phyloP scores from a whole-genome alignment of 495 filamentous ascomycete genomes.

The Hyaloscypha bicolor region DNA sequence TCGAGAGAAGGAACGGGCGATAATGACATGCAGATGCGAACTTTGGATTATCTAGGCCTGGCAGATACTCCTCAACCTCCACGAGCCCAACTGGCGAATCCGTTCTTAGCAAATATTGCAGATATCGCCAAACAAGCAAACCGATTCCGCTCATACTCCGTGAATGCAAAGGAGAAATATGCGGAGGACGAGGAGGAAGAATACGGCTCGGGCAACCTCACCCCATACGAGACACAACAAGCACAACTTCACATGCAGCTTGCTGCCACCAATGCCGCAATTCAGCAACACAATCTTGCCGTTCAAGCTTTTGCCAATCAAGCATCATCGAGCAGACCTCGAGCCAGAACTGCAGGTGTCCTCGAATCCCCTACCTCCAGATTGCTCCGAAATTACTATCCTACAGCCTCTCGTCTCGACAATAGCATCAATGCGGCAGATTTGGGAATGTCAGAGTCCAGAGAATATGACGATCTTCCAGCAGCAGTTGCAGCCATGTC shows the following conservation, averaged over 20 bases:
- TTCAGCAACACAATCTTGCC: slow-evolving; percentile 89
- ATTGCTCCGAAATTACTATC: slow-evolving; percentile 74
- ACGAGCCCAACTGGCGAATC: slow-evolving; percentile 69
- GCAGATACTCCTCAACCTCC: slow-evolving; percentile 90
- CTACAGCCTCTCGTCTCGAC: slow-evolving; percentile 80
- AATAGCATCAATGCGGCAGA: slow-evolving; percentile 82
- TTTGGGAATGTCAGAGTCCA: slow-evolving; percentile 68
- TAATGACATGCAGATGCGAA: slow-evolving; percentile 83
- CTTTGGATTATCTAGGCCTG: slow-evolving; percentile 92
- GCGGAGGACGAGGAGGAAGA: slow-evolving; percentile 91
- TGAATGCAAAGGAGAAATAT: slow-evolving; percentile 98
- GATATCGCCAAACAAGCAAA: slow-evolving; percentile 77
- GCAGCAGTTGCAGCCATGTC: slow-evolving; percentile 82
- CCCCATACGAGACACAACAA: slow-evolving; percentile 70
- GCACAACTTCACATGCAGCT: slow-evolving; percentile 63
- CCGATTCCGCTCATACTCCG: slow-evolving; percentile 93
- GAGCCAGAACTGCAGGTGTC: slow-evolving; percentile 84
- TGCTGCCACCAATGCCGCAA: slow-evolving; percentile 85
- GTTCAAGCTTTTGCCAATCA: slow-evolving; percentile 89
- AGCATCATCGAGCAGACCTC: slow-evolving; percentile 77
- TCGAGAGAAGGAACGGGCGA: slow-evolving; percentile 86
- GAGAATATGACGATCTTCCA: slow-evolving; percentile 70
- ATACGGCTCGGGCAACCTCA: slow-evolving; percentile 71
- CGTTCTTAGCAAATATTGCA: slow-evolving; percentile 77
- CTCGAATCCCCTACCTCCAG: slow-evolving; percentile 80